These are phyloP conservation scores for Termitomyces sp. DNA, from an alignment of 768 basidiomycete genomes.

Conservation along the genomic window DNA sequence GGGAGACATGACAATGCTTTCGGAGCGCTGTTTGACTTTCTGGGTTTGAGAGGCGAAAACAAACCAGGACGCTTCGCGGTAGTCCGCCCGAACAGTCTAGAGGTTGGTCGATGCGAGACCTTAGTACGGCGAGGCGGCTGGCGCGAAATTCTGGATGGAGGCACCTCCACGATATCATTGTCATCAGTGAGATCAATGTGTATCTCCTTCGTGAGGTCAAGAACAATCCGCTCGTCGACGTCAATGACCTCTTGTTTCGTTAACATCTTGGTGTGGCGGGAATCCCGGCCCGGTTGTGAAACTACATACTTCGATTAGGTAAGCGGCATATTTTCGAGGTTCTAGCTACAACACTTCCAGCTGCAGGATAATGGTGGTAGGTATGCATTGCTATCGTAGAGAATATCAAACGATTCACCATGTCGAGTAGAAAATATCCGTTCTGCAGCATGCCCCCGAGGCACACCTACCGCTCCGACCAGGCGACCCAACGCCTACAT, in stretches of 20 bases:
- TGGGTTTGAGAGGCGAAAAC: neutral
- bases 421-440: slow-evolving; percentile 68
- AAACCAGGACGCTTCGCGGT: neutral
- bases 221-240: slow-evolving; percentile 3
- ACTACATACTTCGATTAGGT: neutral
- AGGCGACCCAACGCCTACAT: slow-evolving; percentile 83
- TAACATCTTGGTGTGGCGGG: neutral
- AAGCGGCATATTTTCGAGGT: slow-evolving; percentile 5
- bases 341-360: neutral
- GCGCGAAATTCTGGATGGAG: neutral
- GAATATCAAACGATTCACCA: neutral
- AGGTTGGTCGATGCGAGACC: neutral
- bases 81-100: neutral
- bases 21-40: neutral
- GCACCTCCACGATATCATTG: neutral
- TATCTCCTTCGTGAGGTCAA: slow-evolving; percentile 6
- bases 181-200: neutral
- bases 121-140: neutral
- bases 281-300: neutral
- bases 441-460: slow-evolving; percentile 79
- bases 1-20: neutral
- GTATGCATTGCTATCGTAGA: neutral
- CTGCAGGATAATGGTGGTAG: slow-evolving; percentile 10
- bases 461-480: slow-evolving; percentile 67
- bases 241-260: slow-evolving; percentile 4